Evolutionary conservation across 176 grass and related monocot genomes (phyloP), one percentile per base, ranked within the genome.

Genomic region (Eragrostis curvula): DNA sequence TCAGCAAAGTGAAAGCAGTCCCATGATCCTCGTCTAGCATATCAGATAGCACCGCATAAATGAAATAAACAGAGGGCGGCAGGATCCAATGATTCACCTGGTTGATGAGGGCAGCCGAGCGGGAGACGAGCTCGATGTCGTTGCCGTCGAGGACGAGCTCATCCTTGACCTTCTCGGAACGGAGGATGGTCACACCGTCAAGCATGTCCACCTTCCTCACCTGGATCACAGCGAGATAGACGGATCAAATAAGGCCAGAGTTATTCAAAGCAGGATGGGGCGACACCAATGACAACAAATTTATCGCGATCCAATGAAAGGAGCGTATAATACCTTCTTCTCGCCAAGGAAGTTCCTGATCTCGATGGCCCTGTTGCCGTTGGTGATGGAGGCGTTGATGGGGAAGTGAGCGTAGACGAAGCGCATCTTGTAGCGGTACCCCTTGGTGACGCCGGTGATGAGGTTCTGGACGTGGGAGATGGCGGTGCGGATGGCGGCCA

Each of bases 381-480:
- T 87, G 71, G 86, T 85, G 86, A 98, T 98, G 83, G 90, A 89
- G 2, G 95, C 95, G 60, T 98, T 98, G 83, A 98, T 98, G 68
- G 95, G 95, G 24, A 98, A 98, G 67, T 98, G 95, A 3, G 92
- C 92, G 18, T 95, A 98, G 2, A 98, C 95, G 9, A 98, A 94
- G 0, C 95, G 84, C 90, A 98, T 98, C 84, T 93, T 95, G 84
- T 98, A 95, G 69, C 90, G 90, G 87, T 87, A 95, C 0, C 95
- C 95, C 86, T 93, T 98, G 74, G 86, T 93, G 55, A 98, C 92
- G 0, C 92, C 95, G 3, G 86, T 95, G 45, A 98, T 98, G 70
- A 95, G 86, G 75, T 98, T 98, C 90, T 95, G 86, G 61, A 98
- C 86, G 88, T 98, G 92, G 67, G 92, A 95, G 88, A 98, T 94